Conservation (phyloP, 1,139 yeast genomes). For the Sugiyamaella paludigena region DNA sequence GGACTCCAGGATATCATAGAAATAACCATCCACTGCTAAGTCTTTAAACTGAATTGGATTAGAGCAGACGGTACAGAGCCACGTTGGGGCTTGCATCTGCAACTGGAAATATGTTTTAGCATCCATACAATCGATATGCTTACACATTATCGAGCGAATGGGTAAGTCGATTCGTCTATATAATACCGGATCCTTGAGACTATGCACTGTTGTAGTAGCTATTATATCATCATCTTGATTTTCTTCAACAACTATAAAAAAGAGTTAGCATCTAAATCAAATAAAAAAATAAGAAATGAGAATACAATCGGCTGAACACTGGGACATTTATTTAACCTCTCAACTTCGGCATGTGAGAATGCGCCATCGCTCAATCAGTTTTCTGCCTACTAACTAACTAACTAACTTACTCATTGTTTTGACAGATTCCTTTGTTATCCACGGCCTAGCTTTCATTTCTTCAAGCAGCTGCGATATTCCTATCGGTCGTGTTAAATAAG, state of each 20-base stretch:
- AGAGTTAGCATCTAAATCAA: no score
- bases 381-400: no score
- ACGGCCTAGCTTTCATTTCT: conserved; percentile 30
- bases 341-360: no score
- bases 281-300: no score
- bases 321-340: no score
- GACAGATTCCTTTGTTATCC: conserved; percentile 32
- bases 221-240: conserved; percentile 42
- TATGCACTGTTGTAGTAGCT: conserved; percentile 36
- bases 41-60: conserved; percentile 33
- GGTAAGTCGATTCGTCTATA: conserved; percentile 40
- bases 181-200: conserved; percentile 42
- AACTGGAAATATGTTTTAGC: conserved; percentile 39
- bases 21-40: conserved; percentile 41
- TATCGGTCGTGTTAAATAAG: conserved; percentile 30
- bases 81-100: conserved; percentile 44
- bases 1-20: conserved; percentile 34
- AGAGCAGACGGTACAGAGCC: conserved; percentile 45
- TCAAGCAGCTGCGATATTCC: conserved; percentile 30
- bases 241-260: conserved; percentile 20
- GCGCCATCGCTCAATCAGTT: no score
- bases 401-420: conserved; percentile 20
- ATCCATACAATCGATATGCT: conserved; percentile 45
- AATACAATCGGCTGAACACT: no score
- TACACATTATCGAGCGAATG: conserved; percentile 39